Evolutionary conservation across 768 basidiomycete species (phyloP).

Genomic region (Russula olivacea): DNA sequence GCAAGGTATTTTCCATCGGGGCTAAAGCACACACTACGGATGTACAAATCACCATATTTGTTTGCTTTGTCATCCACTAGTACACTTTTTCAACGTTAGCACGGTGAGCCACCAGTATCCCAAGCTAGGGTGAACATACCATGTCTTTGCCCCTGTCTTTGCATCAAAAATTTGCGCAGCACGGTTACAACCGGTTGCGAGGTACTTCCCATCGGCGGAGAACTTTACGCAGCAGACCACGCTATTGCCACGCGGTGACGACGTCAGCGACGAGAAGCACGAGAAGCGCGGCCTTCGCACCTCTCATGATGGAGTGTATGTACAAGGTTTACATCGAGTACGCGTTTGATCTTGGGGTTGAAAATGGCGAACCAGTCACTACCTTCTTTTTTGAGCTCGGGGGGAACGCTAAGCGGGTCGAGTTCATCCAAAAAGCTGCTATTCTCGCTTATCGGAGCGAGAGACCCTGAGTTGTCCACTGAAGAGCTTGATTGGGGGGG

Average conservation of each 20-base stretch:
- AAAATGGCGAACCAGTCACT: constrained; percentile 87
- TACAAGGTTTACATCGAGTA: constrained; percentile 71
- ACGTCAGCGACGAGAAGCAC: constrained; percentile 4
- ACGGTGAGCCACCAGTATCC: not conserved
- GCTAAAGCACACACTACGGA: constrained; percentile 76
- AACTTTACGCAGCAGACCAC: constrained; percentile 90
- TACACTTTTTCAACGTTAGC: constrained; percentile 41
- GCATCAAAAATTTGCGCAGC: constrained; percentile 95
- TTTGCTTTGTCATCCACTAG: constrained; percentile 70
- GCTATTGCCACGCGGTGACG: constrained; percentile 32
- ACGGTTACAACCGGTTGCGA: constrained; percentile 95
- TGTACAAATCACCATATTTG: constrained; percentile 81
- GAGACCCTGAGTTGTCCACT: constrained; percentile 8
- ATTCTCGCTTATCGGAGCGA: constrained; percentile 25
- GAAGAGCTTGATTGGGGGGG: not conserved
- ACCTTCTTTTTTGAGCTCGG: constrained; percentile 66
- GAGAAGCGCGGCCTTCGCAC: constrained; percentile 36
- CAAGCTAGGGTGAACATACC: constrained; percentile 43
- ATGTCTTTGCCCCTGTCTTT: constrained; percentile 77
- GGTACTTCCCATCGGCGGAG: constrained; percentile 86
- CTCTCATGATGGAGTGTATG: constrained; percentile 91
- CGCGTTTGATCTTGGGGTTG: constrained; percentile 72
- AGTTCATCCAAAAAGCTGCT: constrained; percentile 44
- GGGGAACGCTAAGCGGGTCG: constrained; percentile 41
- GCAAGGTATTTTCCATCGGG: constrained; percentile 68